Conservation (phyloP, 1,139 yeast genomes). For the Meyerozyma guilliermondii region DNA sequence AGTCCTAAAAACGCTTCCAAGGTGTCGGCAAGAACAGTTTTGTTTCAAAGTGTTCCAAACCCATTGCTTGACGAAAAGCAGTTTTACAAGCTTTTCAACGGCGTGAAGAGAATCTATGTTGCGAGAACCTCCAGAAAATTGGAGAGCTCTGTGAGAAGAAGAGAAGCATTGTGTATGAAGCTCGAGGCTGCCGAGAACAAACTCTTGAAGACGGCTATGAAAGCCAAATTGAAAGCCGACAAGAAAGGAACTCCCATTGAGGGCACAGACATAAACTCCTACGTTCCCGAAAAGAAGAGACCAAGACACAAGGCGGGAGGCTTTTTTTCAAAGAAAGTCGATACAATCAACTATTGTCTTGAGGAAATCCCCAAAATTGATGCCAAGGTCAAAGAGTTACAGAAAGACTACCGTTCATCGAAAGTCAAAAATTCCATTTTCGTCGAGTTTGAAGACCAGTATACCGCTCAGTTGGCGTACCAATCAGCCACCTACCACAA, state of each 20-base stretch:
- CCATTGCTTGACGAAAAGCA: constrained; percentile 59
- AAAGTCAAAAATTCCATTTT: constrained; percentile 56
- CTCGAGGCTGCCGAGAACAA: constrained; percentile 69
- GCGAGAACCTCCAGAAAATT: constrained; percentile 64
- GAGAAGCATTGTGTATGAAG: constrained; percentile 56
- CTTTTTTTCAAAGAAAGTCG: constrained; percentile 50
- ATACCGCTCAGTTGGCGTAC: constrained; percentile 64
- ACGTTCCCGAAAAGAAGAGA: constrained; percentile 71
- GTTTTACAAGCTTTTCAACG: constrained; percentile 54
- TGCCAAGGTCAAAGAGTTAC: constrained; percentile 48
- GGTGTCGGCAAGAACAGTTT: constrained; percentile 71
- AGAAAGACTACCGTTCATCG: constrained; percentile 37
- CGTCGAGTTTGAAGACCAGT: constrained; percentile 66
- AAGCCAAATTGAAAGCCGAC: constrained; percentile 57
- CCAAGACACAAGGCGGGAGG: constrained; percentile 63
- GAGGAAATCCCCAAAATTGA: constrained; percentile 53
- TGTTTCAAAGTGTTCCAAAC: constrained; percentile 78
- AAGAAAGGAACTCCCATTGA: constrained; percentile 44
- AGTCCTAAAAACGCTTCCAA: constrained; percentile 74
- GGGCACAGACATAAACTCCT: constrained; percentile 49
- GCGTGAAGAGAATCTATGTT: constrained; percentile 72
- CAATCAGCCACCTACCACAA: constrained; percentile 54
- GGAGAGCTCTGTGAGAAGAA: constrained; percentile 50
- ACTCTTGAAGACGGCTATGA: constrained; percentile 56
- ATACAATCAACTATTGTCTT: constrained; percentile 54